Conservation (phyloP, 2,329 filamentous ascomycete genomes). For the Coleophoma cylindrospora region DNA sequence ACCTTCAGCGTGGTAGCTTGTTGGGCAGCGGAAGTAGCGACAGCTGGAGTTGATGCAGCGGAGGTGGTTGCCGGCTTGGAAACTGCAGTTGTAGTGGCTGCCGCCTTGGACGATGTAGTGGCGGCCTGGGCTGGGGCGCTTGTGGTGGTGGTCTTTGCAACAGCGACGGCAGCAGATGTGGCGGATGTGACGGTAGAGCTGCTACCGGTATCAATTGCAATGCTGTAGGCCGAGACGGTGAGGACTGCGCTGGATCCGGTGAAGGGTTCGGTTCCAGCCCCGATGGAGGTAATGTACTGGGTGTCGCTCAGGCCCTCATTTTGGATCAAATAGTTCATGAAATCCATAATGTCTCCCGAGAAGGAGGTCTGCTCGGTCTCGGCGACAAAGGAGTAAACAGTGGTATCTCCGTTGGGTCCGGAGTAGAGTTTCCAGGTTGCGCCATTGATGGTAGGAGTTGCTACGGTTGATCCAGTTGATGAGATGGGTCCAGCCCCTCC, state of each 20-base stretch:
- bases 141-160: too few species aligned
- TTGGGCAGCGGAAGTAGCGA: too few species aligned
- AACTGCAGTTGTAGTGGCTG: too few species aligned
- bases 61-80: too few species aligned
- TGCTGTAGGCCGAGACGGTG: too few species aligned
- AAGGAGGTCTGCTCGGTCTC: conserved; percentile 42
- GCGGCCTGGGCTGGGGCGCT: too few species aligned
- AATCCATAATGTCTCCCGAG: conserved; percentile 50
- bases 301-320: conserved; percentile 40
- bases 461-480: conserved; percentile 44
- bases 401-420: conserved; percentile 54
- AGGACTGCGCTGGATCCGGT: conserved; percentile 26
- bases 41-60: too few species aligned
- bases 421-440: conserved; percentile 51
- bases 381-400: conserved; percentile 56
- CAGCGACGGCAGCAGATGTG: too few species aligned
- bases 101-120: too few species aligned
- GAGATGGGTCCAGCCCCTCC: conserved; percentile 54
- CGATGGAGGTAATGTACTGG: conserved; percentile 48
- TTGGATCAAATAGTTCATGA: conserved; percentile 48
- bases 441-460: conserved; percentile 47
- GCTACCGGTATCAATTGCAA: too few species aligned
- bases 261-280: conserved; percentile 53
- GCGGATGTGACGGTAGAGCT: too few species aligned
- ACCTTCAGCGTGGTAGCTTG: background rate